Base-by-base conservation (phyloP, 1,284 basidiomycete species). In the Ganoderma leucocontextum region DNA sequence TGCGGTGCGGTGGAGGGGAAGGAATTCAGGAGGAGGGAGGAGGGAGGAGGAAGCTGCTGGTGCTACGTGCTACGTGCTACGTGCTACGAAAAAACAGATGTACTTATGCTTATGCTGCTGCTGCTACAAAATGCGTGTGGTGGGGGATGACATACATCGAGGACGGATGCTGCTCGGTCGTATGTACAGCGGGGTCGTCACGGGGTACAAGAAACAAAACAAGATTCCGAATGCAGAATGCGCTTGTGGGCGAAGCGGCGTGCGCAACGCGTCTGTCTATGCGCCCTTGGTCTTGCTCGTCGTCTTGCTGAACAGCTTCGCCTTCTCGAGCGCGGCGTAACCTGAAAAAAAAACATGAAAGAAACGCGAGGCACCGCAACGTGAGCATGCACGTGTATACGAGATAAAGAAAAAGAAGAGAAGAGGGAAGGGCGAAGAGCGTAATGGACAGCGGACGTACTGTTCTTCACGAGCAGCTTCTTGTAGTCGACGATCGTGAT, bases 401-500 rank as follows among this genome's bases (percentile, higher is more conserved):
- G 36, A 36, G 57, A 36, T 17, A 6, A 53, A 29, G 25, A 13
- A 10, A 38, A 6, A 38, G 35, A 36, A 58, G 35, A 33, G 55
- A 38, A 25, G 25, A 39, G 73, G 67, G 33, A 15, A 4, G 42
- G 6, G 19, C 8, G 47, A 44, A 49, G 47, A 52, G 38, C n/a
- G 7, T n/a, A 38, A 55, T 7, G 60, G 44, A 29, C 7, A 19
- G 64, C 76, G 25, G 12, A 77, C 87, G 76, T 79, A 89, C 90
- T 92, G 78, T 92, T 85, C 79, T 85, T 88, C 64, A 91, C 82
- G 58, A 95, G 85, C 71, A 89, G 88, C 81, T 88, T 91, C 88
- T 97, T 98, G 86, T 97, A 98, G 79, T 96, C 93, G 55, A 94
- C 84, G 79, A 97, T 97, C 63, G 89, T 91, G 78, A 97, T 94